Conservation (phyloP, 2,329 filamentous ascomycete genomes). For the Fusarium agapanthi region DNA sequence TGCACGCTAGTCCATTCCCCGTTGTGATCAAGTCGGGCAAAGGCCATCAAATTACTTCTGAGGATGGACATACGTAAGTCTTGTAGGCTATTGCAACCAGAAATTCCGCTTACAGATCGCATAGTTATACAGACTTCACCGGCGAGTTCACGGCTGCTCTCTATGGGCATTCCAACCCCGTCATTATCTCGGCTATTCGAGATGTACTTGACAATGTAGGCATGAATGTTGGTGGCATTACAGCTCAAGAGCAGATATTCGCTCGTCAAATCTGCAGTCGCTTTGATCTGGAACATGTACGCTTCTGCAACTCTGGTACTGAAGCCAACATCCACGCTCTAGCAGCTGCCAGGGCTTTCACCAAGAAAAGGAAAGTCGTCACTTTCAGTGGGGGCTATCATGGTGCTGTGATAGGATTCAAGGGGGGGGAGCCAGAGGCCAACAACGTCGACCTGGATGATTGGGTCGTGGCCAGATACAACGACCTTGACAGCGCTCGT, state of each 20-base stretch:
- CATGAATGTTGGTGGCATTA: constrained; percentile 64
- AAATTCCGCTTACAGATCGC: background rate
- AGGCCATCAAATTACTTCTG: constrained; percentile 50
- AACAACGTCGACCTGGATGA: constrained; percentile 62
- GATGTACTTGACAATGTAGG: constrained; percentile 56
- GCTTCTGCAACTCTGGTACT: constrained; percentile 73
- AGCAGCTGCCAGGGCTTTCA: constrained; percentile 59
- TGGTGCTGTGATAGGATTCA: constrained; percentile 50
- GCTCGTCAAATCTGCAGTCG: constrained; percentile 62
- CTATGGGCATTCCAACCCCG: constrained; percentile 70
- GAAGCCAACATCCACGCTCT: constrained; percentile 71
- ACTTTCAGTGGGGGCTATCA: constrained; percentile 58
- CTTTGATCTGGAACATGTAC: constrained; percentile 64
- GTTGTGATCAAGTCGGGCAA: constrained; percentile 51
- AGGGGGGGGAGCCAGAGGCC: constrained; percentile 44
- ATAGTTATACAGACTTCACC: constrained; percentile 66
- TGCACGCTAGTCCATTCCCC: constrained; percentile 56
- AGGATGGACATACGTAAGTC: constrained; percentile 51
- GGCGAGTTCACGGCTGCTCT: constrained; percentile 72
- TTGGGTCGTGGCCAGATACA: constrained; percentile 69
- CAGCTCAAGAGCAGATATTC: constrained; percentile 59
- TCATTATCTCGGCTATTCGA: constrained; percentile 59
- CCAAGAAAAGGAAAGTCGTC: constrained; percentile 57
- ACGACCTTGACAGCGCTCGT: constrained; percentile 60
- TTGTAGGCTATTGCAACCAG: too few relatives aligned